Evolutionary conservation across 2,329 filamentous ascomycete species (phyloP).

Genomic region (Neofusicoccum ribis): DNA sequence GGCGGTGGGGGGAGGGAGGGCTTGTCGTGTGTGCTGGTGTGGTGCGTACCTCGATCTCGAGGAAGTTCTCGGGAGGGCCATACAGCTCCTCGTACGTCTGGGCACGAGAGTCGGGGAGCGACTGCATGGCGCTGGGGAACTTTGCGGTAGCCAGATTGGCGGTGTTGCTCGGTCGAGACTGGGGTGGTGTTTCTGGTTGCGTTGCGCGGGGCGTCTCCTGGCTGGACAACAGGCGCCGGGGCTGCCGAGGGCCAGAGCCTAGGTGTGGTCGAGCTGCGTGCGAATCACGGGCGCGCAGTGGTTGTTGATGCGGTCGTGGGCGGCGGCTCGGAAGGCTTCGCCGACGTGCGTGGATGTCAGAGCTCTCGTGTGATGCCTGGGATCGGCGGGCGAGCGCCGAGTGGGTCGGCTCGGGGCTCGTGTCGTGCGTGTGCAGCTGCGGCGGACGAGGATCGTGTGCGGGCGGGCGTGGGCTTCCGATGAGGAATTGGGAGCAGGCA

Average conservation of each 20-base stretch:
- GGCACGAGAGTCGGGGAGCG: constrained; percentile 69
- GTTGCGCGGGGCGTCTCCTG: not conserved
- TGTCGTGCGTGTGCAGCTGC: constrained; percentile 8
- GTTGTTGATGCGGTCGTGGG: not conserved
- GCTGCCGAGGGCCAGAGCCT: not conserved
- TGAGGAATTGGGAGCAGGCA: not conserved
- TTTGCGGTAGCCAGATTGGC: constrained; percentile 13
- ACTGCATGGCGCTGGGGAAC: constrained; percentile 53
- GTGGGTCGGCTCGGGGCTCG: constrained; percentile 7
- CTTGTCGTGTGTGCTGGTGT: not conserved
- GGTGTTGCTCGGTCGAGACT: not conserved
- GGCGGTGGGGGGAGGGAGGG: not conserved
- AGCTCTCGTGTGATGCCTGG: constrained; percentile 14
- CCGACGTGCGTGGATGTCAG: constrained; percentile 11
- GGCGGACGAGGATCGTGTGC: constrained; percentile 4
- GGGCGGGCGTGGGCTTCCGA: not conserved
- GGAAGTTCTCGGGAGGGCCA: constrained; percentile 95
- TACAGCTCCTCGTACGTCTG: constrained; percentile 99
- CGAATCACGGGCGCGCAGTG: not conserved
- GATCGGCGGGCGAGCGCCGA: constrained; percentile 14
- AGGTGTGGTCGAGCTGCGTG: not conserved
- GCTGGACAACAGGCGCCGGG: not conserved
- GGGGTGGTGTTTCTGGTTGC: not conserved
- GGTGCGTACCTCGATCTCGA: constrained; percentile 84
- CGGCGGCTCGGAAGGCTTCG: not conserved